Conservation (phyloP, 345 rosid genomes). For the Melastoma malabathricum region DNA sequence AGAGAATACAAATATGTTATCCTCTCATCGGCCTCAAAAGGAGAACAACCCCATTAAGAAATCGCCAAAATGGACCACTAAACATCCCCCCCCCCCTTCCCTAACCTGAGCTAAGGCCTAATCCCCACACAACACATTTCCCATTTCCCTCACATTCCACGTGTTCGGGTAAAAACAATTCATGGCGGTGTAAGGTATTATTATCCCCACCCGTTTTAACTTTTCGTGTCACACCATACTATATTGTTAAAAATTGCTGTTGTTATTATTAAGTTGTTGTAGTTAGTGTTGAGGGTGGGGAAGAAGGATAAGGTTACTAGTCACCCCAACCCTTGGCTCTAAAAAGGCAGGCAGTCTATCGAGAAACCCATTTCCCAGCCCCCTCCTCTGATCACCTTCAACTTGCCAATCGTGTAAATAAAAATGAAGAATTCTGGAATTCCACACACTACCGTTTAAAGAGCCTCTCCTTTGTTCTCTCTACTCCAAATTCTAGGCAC, state of each 20-base stretch:
- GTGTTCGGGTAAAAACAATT: neutral
- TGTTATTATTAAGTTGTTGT: neutral
- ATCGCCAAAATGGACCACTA: conserved; percentile 7
- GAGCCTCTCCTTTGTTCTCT: too few species aligned
- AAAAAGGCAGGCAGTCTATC: too few species aligned
- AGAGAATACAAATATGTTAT: too few species aligned
- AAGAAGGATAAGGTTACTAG: neutral
- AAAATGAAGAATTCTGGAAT: too few species aligned
- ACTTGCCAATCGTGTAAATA: too few species aligned
- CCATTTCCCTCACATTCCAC: neutral
- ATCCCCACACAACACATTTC: conserved; percentile 1
- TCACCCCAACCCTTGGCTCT: too few species aligned
- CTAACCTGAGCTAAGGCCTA: neutral
- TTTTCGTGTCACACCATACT: neutral
- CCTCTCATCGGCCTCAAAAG: too few species aligned
- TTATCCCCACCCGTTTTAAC: conserved; percentile 3
- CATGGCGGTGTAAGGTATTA: conserved; percentile 3
- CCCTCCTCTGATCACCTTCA: too few species aligned
- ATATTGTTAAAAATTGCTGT: too few species aligned
- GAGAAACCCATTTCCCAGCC: too few species aligned
- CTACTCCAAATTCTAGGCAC: too few species aligned
- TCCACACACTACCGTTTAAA: too few species aligned
- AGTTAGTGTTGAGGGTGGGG: neutral
- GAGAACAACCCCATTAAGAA: conserved; percentile 12
- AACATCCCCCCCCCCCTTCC: neutral